These are phyloP conservation scores for Cladochytrium replicatum DNA, from an alignment of 192 early-diverging fungal genomes.

Conservation along the genomic window DNA sequence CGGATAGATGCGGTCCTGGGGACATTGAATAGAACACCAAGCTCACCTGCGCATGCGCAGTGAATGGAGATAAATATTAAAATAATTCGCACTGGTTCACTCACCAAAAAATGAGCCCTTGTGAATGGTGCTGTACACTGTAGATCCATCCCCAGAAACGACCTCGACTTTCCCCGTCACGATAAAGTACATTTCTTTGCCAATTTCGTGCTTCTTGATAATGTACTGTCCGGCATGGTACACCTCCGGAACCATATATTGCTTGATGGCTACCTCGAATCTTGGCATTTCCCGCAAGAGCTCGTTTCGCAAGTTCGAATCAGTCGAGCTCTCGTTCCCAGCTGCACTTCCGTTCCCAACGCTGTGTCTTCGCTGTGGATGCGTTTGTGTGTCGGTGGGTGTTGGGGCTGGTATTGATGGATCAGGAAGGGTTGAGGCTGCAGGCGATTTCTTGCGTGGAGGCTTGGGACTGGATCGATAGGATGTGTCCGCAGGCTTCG, in stretches of 20 bases:
- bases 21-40: conserved; percentile 37
- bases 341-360: no score
- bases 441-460: no score
- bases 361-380: no score
- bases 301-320: no score
- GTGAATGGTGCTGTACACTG: conserved; percentile 24
- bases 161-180: conserved; percentile 34
- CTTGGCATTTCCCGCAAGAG: conserved; percentile 32
- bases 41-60: conserved; percentile 17
- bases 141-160: conserved; percentile 23
- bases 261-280: conserved; percentile 26
- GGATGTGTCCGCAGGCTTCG: no score
- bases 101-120: conserved; percentile 37
- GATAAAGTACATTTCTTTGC: conserved; percentile 37
- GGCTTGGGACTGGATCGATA: no score
- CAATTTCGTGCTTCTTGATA: conserved; percentile 32
- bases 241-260: conserved; percentile 24
- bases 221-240: conserved; percentile 25
- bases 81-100: neutral
- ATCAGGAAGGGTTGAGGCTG: no score
- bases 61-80: neutral
- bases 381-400: no score
- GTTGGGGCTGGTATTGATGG: no score
- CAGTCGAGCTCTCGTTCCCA: neutral
- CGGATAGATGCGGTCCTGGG: conserved; percentile 36